Base-by-base conservation (phyloP, 768 basidiomycete genomes). In the Suillus americanus region DNA sequence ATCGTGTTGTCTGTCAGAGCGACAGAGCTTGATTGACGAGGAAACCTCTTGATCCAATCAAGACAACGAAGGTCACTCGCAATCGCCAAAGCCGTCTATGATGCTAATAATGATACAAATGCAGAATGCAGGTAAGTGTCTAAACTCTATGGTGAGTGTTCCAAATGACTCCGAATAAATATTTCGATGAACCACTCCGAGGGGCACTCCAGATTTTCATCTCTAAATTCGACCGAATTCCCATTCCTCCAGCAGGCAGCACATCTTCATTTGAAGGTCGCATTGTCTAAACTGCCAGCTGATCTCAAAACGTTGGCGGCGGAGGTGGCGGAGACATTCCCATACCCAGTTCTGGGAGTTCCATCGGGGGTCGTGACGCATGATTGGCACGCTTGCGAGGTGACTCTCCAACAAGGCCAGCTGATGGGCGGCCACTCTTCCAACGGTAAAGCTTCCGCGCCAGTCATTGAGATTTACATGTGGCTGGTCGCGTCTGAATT, bases 311-410 rank as follows among this genome's bases (percentile, higher is more conserved):
- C 69, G 66, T 3, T 63, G 60, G 35, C 41, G 33, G 1, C 45
- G 38, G 13, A 57, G 33, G 10, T 64, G 55, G 18, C 66, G 63
- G 57, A 70, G 51, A 4, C 66, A 71, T 0, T 76, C 74, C 25
- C 68, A 67, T 57, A 69, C 71, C 75, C 75, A 76, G 2, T 69
- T 64, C 54, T 76, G 76, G 25, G 64, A 66, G 61, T 70, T 62
- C 76, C 74, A 77, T 3, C 63, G 68, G 9, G 54, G 56, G 4
- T 67, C 60, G 6, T 75, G 66, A 66, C 65, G 65, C n/a, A 70
- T 69, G 37, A 59, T 62, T n/a, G 70, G 71, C 12, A 66, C 53
- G 16, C 51, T 46, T 28, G 57, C 69, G 43, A 46, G 60, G 6
- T 53, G 45, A 2, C 37, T 43, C 25, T 77, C 73, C n/a, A 76